Conservation (phyloP, 768 basidiomycete genomes). For the Auricularia sp. region DNA sequence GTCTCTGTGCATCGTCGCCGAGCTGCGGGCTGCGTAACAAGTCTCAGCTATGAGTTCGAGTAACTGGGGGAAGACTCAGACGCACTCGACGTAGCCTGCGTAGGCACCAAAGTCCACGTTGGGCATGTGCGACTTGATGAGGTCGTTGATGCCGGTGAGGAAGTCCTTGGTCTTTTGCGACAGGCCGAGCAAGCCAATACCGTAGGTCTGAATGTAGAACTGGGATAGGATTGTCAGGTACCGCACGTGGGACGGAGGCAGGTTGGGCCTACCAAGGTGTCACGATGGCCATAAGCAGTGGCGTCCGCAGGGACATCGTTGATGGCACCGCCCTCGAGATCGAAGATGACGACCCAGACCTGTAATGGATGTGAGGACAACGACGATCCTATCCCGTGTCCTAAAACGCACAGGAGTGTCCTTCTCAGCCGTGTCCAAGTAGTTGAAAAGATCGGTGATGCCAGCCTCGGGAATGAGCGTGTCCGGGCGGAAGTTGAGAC, state of each 20-base stretch:
- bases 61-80: neutral
- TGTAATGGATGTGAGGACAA: neutral
- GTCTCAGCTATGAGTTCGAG: neutral
- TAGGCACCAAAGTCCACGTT: constrained; percentile 7
- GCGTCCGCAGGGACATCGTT: constrained; percentile 5
- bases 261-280: constrained; percentile 2
- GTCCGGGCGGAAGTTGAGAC: constrained; percentile 2
- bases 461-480: constrained; percentile 3
- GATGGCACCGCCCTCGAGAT: constrained; percentile 7
- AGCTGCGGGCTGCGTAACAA: neutral
- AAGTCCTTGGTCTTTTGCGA: constrained; percentile 1
- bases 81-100: constrained; percentile 8
- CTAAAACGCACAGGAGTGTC: constrained; percentile 1
- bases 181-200: constrained; percentile 1
- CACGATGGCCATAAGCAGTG: constrained; percentile 6
- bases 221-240: neutral
- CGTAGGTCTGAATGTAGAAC: constrained; percentile 8
- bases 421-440: constrained; percentile 3
- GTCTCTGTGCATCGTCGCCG: neutral
- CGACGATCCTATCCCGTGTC: neutral
- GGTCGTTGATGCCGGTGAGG: constrained; percentile 5
- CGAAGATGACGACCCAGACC: constrained; percentile 6
- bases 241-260: neutral
- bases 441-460: constrained; percentile 5
- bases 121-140: constrained; percentile 4